Percentiles rank a stretch among this genome's conserved stretches.
These are phyloP conservation scores for Pseudohyphozyma bogoriensis DNA, from an alignment of 768 basidiomycete species.

Conservation along the genomic window DNA sequence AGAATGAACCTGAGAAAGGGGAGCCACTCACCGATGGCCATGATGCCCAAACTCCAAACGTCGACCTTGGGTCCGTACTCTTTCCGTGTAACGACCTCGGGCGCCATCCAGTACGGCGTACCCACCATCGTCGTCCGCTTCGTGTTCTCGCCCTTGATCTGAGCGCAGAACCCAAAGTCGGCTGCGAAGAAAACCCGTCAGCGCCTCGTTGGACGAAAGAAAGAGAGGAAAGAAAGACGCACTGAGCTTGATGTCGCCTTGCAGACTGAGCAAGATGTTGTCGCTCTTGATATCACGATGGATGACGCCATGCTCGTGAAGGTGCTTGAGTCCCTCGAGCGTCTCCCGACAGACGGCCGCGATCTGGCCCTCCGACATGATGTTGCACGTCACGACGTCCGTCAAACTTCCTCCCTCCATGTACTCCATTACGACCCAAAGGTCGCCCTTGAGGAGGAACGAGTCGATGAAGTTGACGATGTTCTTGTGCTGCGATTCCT, in stretches of 20 bases:
- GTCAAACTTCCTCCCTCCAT: constrained; percentile 58
- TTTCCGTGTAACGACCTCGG: constrained; percentile 75
- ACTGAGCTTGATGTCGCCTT: constrained; percentile 98
- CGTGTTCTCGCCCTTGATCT: constrained; percentile 60
- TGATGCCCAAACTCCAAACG: constrained; percentile 94
- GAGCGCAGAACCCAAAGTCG: constrained; percentile 95
- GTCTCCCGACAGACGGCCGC: constrained; percentile 92
- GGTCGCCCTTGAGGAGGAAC: constrained; percentile 91
- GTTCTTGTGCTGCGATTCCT: constrained; percentile 74
- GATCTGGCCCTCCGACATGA: constrained; percentile 98
- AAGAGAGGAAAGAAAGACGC: constrained; percentile 39
- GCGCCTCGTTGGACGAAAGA: neutral
- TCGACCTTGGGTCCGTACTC: constrained; percentile 94
- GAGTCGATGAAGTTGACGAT: constrained; percentile 99
- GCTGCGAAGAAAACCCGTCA: constrained; percentile 11
- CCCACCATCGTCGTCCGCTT: constrained; percentile 95
- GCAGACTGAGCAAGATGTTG: constrained; percentile 83
- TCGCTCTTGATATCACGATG: constrained; percentile 99
- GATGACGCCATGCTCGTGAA: constrained; percentile 93
- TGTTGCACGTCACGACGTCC: constrained; percentile 86
- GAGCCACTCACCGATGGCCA: constrained; percentile 50
- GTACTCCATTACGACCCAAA: constrained; percentile 93
- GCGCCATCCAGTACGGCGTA: constrained; percentile 99
- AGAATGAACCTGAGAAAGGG: neutral
- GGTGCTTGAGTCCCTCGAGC: constrained; percentile 81